Conservation (phyloP, 164 flowering plant species). For the Nymphaea colorata region DNA sequence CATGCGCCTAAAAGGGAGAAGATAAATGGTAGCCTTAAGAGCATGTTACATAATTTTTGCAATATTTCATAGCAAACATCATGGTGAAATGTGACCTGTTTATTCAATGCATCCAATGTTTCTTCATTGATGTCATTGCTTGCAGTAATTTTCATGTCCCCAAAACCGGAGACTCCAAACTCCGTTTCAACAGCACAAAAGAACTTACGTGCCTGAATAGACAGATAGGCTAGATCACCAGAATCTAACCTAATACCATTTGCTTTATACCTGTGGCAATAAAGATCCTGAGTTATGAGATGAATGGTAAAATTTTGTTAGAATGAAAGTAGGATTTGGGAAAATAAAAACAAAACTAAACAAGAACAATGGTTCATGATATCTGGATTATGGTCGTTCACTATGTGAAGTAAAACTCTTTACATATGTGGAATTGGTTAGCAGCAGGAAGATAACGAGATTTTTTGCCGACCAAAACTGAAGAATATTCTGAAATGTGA, state of each 20-base stretch:
- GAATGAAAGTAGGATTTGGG: too few species aligned
- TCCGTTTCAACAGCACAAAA: slow-evolving; percentile 67
- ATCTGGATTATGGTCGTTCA: too few species aligned
- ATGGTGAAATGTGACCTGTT: slow-evolving; percentile 48
- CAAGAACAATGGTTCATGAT: not conserved
- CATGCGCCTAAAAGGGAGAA: slow-evolving; percentile 58
- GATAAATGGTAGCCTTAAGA: not conserved
- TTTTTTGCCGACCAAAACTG: too few species aligned
- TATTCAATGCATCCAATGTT: slow-evolving; percentile 94
- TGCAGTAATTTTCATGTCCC: slow-evolving; percentile 72
- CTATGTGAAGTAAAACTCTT: too few species aligned
- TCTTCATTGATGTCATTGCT: slow-evolving; percentile 99
- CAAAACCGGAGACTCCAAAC: slow-evolving; percentile 67
- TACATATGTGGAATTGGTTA: too few species aligned
- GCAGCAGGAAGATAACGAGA: too few species aligned
- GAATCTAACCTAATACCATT: slow-evolving; percentile 91
- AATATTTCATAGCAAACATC: not conserved
- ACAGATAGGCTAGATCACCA: slow-evolving; percentile 91
- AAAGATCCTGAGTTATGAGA: not conserved
- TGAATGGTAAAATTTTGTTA: too few species aligned
- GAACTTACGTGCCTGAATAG: slow-evolving; percentile 73
- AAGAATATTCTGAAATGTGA: too few species aligned
- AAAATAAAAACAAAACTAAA: not conserved
- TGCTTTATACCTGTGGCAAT: slow-evolving; percentile 74
- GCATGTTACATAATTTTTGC: not conserved